These are phyloP conservation scores for Sporormia fimetaria DNA, from an alignment of 495 filamentous ascomycete genomes.

Conservation along the genomic window DNA sequence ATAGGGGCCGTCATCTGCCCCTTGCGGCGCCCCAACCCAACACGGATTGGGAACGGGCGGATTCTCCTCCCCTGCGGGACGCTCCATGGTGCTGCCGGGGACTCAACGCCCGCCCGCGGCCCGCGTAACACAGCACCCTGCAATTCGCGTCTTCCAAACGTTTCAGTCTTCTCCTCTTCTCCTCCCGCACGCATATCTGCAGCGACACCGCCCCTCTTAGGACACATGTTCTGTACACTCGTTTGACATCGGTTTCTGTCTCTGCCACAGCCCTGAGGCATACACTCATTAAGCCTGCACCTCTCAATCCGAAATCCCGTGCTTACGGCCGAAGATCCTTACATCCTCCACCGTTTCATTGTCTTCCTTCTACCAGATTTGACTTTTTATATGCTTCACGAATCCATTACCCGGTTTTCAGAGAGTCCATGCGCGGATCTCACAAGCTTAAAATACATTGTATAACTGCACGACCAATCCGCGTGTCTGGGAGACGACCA, in stretches of 20 bases:
- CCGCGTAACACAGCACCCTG: conserved; percentile 9
- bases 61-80: conserved; percentile 10
- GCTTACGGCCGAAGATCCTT: not conserved
- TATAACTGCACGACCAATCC: conserved; percentile 13
- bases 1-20: conserved; percentile 11
- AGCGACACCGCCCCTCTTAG: conserved; percentile 1
- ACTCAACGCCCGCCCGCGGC: conserved; percentile 8
- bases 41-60: not conserved
- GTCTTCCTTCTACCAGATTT: no score
- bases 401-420: no score
- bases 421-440: no score
- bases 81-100: conserved; percentile 2
- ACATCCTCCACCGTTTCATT: not conserved
- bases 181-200: conserved; percentile 16
- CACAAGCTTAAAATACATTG: conserved; percentile 4
- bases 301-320: not conserved
- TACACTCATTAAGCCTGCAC: conserved; percentile 14
- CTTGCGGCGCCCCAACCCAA: not conserved
- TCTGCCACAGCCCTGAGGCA: conserved; percentile 11
- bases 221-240: conserved; percentile 23
- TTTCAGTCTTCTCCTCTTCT: conserved; percentile 19
- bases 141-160: conserved; percentile 16
- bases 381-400: no score
- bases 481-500: conserved; percentile 4
- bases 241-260: conserved; percentile 22